phyloP scores from a whole-genome alignment of 1,284 basidiomycete genomes.

The Hymenochaete sp. region DNA sequence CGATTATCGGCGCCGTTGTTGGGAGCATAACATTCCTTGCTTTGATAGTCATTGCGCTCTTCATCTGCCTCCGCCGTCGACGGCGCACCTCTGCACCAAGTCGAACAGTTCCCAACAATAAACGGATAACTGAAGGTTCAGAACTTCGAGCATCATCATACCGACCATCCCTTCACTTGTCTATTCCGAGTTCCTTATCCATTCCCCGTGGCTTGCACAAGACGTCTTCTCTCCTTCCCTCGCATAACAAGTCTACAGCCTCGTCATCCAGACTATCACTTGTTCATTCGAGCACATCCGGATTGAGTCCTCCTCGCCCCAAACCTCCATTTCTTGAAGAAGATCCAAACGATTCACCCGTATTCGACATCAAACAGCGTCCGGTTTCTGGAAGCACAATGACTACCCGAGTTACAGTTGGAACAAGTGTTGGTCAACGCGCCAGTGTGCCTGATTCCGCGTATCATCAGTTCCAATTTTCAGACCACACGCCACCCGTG shows the following conservation, averaged over 20 bases:
- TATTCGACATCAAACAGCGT: constrained; percentile 17
- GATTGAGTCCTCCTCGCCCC: no score
- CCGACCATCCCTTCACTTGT: constrained; percentile 9
- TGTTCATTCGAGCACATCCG: neutral
- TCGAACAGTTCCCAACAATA: constrained; percentile 4
- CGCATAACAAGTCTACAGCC: constrained; percentile 2
- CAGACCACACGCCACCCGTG: constrained; percentile 3
- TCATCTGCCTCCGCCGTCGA: constrained; percentile 9
- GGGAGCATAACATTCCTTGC: constrained; percentile 12
- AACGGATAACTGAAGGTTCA: neutral
- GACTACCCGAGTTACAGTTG: constrained; percentile 17
- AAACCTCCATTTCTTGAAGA: constrained; percentile 8
- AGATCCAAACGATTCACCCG: constrained; percentile 9
- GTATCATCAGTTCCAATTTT: constrained; percentile 1
- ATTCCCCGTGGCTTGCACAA: constrained; percentile 1
- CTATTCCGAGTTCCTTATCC: constrained; percentile 2
- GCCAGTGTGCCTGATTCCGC: constrained; percentile 14
- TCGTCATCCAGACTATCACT: constrained; percentile 1
- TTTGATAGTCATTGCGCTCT: constrained; percentile 8
- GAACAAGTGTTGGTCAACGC: constrained; percentile 13
- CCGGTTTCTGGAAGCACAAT: constrained; percentile 15
- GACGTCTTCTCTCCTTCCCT: constrained; percentile 6
- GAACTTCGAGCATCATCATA: neutral
- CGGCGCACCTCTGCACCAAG: neutral
- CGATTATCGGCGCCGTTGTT: constrained; percentile 11